A percentile compares a stretch with the other conserved stretches of the same genome.
phyloP scores from a whole-genome alignment of 2,329 filamentous ascomycete genomes.

The Penicillium expansum region DNA sequence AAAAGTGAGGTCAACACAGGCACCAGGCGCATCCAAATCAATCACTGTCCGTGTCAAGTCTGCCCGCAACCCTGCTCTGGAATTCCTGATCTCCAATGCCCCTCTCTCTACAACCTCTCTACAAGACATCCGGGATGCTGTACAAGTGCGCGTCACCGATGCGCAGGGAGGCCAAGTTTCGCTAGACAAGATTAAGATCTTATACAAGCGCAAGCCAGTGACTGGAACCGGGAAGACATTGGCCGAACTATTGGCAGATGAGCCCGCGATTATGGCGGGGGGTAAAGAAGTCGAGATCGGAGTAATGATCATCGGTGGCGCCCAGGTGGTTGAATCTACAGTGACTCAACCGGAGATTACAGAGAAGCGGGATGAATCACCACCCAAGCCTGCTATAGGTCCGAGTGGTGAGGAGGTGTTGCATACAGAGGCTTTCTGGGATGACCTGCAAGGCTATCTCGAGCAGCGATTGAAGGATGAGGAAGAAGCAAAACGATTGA shows the following conservation, averaged over 20 bases:
- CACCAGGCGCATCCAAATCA: conserved; percentile 42
- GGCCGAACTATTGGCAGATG: conserved; percentile 65
- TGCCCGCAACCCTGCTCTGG: conserved; percentile 69
- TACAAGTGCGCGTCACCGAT: conserved; percentile 61
- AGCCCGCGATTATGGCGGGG: conserved; percentile 42
- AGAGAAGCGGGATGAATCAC: conserved; percentile 28
- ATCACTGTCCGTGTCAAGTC: conserved; percentile 45
- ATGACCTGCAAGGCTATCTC: conserved; percentile 77
- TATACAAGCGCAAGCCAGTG: conserved; percentile 84
- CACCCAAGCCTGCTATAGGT: conserved; percentile 47
- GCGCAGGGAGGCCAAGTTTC: conserved; percentile 34
- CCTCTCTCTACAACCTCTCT: conserved; percentile 69
- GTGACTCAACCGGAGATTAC: conserved; percentile 28
- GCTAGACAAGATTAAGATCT: conserved; percentile 76
- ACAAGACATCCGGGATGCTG: conserved; percentile 70
- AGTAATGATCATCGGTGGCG: conserved; percentile 84
- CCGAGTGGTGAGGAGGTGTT: conserved; percentile 61
- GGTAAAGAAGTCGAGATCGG: conserved; percentile 66
- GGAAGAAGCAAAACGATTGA: conserved; percentile 61
- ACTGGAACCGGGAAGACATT: conserved; percentile 72
- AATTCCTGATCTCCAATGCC: conserved; percentile 61
- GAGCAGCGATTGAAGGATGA: conserved; percentile 73
- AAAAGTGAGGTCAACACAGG: conserved; percentile 32
- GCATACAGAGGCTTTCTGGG: conserved; percentile 76
- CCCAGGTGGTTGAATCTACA: conserved; percentile 44